Conservation (phyloP, 768 basidiomycete genomes). For the Psilocybe azurescens region DNA sequence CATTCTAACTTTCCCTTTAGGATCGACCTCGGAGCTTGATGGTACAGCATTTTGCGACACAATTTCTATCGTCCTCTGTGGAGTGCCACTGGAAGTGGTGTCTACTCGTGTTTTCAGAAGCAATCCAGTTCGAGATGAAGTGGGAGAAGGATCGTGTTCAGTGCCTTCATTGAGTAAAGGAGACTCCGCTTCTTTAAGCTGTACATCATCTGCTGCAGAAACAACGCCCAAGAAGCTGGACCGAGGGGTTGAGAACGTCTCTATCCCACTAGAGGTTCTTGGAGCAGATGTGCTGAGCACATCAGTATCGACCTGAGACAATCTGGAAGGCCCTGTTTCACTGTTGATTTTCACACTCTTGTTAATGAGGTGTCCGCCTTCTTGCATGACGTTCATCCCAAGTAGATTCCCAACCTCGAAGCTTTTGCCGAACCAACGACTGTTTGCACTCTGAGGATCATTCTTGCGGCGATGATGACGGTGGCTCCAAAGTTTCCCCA, state of each 20-base stretch:
- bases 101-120: constrained; percentile 6
- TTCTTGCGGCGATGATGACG: constrained; percentile 37
- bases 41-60: not conserved
- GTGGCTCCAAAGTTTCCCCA: constrained; percentile 56
- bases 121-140: constrained; percentile 22
- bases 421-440: constrained; percentile 71
- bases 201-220: not conserved
- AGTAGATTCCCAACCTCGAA: constrained; percentile 83
- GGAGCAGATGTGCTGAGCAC: not conserved
- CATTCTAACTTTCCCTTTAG: constrained; percentile 36
- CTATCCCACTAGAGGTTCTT: constrained; percentile 13
- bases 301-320: not conserved
- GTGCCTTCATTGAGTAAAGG: not conserved
- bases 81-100: not conserved
- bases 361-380: constrained; percentile 27
- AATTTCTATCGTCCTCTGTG: not conserved
- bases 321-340: not conserved
- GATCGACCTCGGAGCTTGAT: constrained; percentile 1
- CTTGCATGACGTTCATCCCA: constrained; percentile 65
- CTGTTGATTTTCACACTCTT: not conserved
- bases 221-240: constrained; percentile 13
- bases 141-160: constrained; percentile 10
- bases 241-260: constrained; percentile 33
- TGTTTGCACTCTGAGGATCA: constrained; percentile 25
- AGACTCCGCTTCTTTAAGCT: not conserved